Evolutionary conservation across 176 grass and related monocot species (phyloP).

Genomic region (Tillandsia fasciculata): DNA sequence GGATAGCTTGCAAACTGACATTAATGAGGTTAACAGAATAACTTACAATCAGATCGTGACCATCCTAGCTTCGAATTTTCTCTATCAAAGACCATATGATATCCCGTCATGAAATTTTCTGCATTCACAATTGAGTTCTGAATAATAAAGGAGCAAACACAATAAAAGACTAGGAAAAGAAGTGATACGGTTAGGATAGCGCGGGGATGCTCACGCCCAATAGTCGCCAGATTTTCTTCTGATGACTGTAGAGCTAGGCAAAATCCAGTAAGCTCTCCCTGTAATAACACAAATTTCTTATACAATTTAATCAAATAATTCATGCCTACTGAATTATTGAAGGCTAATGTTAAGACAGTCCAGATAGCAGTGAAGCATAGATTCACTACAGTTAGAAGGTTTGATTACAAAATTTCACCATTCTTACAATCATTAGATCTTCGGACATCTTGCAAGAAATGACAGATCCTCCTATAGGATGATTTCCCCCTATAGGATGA

Average conservation of each 20-base stretch:
- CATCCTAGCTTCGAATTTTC: conserved; percentile 81
- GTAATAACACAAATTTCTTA: conserved; percentile 1
- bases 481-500: too few species aligned
- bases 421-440: too few species aligned
- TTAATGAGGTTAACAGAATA: not conserved
- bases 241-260: conserved; percentile 66
- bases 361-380: too few species aligned
- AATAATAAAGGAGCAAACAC: not conserved
- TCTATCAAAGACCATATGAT: conserved; percentile 73
- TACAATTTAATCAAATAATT: not conserved
- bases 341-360: not conserved
- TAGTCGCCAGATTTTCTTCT: conserved; percentile 56
- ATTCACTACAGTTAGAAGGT: too few species aligned
- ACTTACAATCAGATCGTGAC: conserved; percentile 81
- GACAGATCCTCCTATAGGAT: too few species aligned
- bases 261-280: conserved; percentile 48
- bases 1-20: not conserved
- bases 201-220: conserved; percentile 61
- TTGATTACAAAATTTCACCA: too few species aligned
- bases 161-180: not conserved
- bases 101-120: conserved; percentile 95
- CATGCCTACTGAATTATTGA: not conserved
- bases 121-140: conserved; percentile 20
- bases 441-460: too few species aligned
- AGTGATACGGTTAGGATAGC: not conserved